Percentiles rank a stretch among this genome's conserved stretches.
Evolutionary conservation across 208 protist genomes (phyloP).

Genomic region (Leishmania martiniquensis): DNA sequence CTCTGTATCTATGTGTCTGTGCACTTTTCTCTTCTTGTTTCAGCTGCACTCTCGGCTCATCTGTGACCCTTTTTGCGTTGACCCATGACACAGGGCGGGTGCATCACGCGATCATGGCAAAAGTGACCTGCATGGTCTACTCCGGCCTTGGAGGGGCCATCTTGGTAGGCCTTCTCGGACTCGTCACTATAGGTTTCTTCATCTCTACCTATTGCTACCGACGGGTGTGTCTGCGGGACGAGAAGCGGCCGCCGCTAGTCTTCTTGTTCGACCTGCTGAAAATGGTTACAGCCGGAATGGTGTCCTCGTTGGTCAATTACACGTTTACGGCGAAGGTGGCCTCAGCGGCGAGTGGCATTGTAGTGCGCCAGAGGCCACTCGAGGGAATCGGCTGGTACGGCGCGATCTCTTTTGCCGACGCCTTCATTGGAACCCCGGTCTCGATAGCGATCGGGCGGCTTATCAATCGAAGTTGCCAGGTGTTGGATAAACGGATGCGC

Average conservation of each 20-base stretch:
- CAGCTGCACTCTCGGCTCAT: not conserved
- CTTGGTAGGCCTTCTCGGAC: conserved; percentile 32
- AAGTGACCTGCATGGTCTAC: conserved; percentile 48
- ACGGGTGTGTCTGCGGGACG: conserved; percentile 15
- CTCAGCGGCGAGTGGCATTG: conserved; percentile 24
- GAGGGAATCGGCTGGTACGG: conserved; percentile 61
- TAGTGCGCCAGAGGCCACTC: conserved; percentile 35
- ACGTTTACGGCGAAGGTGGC: conserved; percentile 45
- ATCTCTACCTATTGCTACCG: conserved; percentile 30
- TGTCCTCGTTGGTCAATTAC: conserved; percentile 40
- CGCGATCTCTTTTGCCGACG: conserved; percentile 40
- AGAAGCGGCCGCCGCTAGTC: conserved; percentile 38
- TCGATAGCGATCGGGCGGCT: conserved; percentile 35
- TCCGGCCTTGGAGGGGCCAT: conserved; percentile 39
- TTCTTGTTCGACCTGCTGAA: conserved; percentile 50
- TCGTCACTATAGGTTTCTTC: conserved; percentile 32
- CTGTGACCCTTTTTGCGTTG: not conserved
- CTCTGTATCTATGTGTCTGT: not conserved
- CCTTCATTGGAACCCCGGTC: conserved; percentile 38
- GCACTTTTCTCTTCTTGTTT: not conserved
- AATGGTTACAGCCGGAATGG: conserved; percentile 30
- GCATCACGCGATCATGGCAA: not conserved
- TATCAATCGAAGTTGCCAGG: conserved; percentile 24
- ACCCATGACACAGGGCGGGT: not conserved
- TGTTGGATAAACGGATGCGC: conserved; percentile 5